Evolutionary conservation across 2,329 filamentous ascomycete genomes (phyloP).

Genomic region (Ceratocystis smalleyi): DNA sequence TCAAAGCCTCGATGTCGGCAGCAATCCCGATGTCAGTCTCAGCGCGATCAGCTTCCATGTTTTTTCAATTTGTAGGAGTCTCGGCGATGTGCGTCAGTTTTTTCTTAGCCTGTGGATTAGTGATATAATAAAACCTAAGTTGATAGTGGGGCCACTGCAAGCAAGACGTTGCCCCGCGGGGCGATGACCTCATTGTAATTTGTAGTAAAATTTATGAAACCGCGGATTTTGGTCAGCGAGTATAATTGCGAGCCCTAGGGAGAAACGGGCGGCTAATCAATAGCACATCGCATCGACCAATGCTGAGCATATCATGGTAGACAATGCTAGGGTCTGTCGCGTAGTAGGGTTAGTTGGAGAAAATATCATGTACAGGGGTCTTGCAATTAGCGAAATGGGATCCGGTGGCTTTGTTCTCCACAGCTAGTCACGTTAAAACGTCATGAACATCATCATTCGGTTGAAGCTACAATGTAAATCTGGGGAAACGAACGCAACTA

Average conservation of each 20-base stretch:
- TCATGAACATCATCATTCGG: background rate
- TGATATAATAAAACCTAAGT: slow-evolving; percentile 6
- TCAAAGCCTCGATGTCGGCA: slow-evolving; percentile 41
- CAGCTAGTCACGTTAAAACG: slow-evolving; percentile 1
- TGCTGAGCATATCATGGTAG: background rate
- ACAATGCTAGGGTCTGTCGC: background rate
- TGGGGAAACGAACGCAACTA: background rate
- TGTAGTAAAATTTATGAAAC: too few relatives aligned
- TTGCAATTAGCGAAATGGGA: slow-evolving; percentile 5
- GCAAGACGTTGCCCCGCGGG: slow-evolving; percentile 9
- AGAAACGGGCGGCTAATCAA: too few relatives aligned
- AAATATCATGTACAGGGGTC: slow-evolving; percentile 3
- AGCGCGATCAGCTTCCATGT: slow-evolving; percentile 63
- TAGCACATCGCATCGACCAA: background rate
- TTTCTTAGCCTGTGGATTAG: background rate
- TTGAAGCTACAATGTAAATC: background rate
- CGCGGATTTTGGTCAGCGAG: too few relatives aligned
- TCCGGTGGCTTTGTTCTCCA: slow-evolving; percentile 4
- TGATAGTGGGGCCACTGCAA: slow-evolving; percentile 16
- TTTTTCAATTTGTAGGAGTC: background rate
- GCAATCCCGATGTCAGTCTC: slow-evolving; percentile 55
- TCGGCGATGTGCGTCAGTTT: background rate
- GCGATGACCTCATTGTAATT: background rate
- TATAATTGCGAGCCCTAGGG: too few relatives aligned
- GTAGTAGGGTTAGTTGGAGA: slow-evolving; percentile 4